Evolutionary conservation across 1,139 yeast species (phyloP), one percentile per base, ranked within the genome.

Genomic region (Pichia sp.): DNA sequence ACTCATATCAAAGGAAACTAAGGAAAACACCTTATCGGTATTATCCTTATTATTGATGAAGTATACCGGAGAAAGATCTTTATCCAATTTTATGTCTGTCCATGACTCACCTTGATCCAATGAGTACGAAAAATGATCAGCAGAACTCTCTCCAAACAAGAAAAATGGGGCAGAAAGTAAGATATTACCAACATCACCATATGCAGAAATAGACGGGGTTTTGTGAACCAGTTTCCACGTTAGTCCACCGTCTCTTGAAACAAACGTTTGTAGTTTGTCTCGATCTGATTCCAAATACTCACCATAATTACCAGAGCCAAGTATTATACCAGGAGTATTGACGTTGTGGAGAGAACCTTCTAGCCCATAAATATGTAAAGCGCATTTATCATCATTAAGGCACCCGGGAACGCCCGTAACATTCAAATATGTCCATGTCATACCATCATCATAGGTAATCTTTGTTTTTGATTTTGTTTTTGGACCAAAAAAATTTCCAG

Each of bases 111-210:
- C 96, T 59, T 85, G 92, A 58, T 87, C 88, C 38, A 82, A 61
- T 0, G 95, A 85, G 55, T 70, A 87, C 49, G 67, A 69, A 38
- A 77, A 59, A n/a, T 59, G 64, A 4, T 65, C 50, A 23, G 42
- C 36, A 5, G 41, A 33, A 31, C 39, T 33, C 8, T 47, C 43
- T 8, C 42, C 46, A 3, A 26, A 29, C 55, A 29, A 51, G 46
- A 41, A 46, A 37, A 27, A 55, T 4, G 80, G 80, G 5, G 78
- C 67, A 3, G 88, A 86, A 2, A 85, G 66, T 38, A 86, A 73
- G 4, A 86, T 61, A 59, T 86, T 86, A 42, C 95, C 97, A 48
- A 77, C 76, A 61, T 87, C 95, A 45, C 94, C 95, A 64, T 80
- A 82, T 0, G 82, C 70, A 52, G 75, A 80, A 4, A 71, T 57